Evolutionary conservation across 345 rosid species (phyloP).

Genomic region (Laguncularia racemosa): DNA sequence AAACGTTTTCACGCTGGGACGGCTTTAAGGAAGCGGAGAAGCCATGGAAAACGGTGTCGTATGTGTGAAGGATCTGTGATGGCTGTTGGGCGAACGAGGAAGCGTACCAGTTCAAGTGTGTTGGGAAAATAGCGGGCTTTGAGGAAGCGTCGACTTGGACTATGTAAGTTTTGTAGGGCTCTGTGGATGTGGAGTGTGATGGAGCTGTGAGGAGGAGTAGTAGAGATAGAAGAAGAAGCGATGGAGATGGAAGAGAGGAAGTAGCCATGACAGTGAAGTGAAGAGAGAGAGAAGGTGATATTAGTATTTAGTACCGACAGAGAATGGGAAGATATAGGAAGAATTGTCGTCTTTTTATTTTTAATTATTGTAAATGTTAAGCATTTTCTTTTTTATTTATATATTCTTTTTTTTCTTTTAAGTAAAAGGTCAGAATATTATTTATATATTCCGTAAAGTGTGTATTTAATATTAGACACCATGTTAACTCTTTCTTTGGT

Average conservation of each 20-base stretch:
- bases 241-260: constrained; percentile 11
- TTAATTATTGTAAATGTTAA: no score
- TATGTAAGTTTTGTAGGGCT: constrained; percentile 49
- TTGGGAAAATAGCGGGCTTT: constrained; percentile 75
- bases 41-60: constrained; percentile 92
- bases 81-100: constrained; percentile 56
- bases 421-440: no score
- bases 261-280: constrained; percentile 5
- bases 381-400: no score
- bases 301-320: constrained; percentile 16
- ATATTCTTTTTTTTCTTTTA: no score
- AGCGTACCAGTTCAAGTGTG: constrained; percentile 81
- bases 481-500: no score
- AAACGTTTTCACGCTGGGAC: constrained; percentile 33
- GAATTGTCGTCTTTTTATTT: constrained; percentile 4
- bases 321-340: constrained; percentile 7
- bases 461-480: no score
- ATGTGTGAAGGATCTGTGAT: constrained; percentile 57
- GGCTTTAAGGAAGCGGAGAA: constrained; percentile 64
- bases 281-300: no score
- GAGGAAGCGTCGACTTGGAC: constrained; percentile 58
- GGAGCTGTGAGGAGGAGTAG: constrained; percentile 6
- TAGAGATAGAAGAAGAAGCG: constrained; percentile 10
- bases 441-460: no score
- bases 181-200: constrained; percentile 11